phyloP scores from a whole-genome alignment of 2,329 filamentous ascomycete species.

The Leptosphaerulina australis region DNA sequence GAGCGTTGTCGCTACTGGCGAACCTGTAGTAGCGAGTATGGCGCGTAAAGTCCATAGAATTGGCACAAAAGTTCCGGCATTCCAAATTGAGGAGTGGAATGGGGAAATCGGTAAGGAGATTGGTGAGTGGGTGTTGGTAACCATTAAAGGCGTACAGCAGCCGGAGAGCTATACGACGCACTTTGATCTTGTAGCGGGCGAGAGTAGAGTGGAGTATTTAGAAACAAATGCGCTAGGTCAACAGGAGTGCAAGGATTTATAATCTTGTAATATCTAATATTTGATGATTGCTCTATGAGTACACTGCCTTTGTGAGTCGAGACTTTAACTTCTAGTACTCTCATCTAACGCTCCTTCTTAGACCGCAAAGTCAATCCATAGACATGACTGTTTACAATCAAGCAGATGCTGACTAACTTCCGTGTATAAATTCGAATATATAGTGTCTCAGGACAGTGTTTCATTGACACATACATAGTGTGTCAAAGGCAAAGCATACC shows the following conservation, averaged over 20 bases:
- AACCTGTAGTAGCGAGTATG: constrained; percentile 1
- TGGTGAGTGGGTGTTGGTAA: constrained; percentile 2
- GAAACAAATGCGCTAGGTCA: background rate
- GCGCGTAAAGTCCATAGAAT: constrained; percentile 6
- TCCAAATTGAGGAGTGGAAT: constrained; percentile 11
- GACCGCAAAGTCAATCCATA: too few species aligned
- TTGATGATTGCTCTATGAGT: too few species aligned
- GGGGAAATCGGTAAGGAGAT: constrained; percentile 1
- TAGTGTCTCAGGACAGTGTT: too few species aligned
- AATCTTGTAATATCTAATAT: too few species aligned
- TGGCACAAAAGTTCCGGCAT: constrained; percentile 2
- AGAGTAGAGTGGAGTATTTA: constrained; percentile 1
- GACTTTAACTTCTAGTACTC: too few species aligned
- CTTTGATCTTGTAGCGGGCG: constrained; percentile 10
- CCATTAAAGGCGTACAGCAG: constrained; percentile 2
- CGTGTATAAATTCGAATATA: too few species aligned
- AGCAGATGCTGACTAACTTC: too few species aligned
- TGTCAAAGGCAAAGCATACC: too few species aligned
- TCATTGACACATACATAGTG: too few species aligned
- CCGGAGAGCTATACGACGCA: constrained; percentile 2
- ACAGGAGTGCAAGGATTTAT: background rate
- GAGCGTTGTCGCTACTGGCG: constrained; percentile 2
- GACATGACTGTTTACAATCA: too few species aligned
- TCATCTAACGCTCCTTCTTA: too few species aligned
- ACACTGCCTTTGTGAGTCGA: too few species aligned